These are phyloP conservation scores for Linnemannia exigua DNA, from an alignment of 192 early-diverging fungal species.

Conservation along the genomic window DNA sequence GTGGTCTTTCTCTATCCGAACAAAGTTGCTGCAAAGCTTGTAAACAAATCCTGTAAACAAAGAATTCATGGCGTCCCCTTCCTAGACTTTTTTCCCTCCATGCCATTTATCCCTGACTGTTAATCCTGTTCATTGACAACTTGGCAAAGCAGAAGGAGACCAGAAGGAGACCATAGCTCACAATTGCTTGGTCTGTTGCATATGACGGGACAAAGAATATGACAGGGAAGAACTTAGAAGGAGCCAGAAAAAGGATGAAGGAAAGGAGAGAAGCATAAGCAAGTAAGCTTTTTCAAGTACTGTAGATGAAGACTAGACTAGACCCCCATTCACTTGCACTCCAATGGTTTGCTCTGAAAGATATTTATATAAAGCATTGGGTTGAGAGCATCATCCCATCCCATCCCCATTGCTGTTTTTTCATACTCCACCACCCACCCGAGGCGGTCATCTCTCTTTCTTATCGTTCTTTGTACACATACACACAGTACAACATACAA, in stretches of 20 bases:
- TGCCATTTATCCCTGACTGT: neutral
- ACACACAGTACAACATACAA: too few species aligned
- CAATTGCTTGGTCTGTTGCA: slow-evolving; percentile 7
- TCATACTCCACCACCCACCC: slow-evolving; percentile 2
- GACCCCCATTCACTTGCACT: neutral
- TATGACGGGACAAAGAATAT: neutral
- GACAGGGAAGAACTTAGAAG: too few species aligned
- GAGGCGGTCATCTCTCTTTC: neutral
- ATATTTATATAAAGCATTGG: neutral
- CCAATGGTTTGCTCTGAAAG: neutral
- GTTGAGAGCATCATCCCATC: slow-evolving; percentile 5
- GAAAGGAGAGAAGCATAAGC: neutral
- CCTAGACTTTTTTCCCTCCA: neutral
- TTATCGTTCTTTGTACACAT: neutral
- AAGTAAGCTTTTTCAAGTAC: neutral
- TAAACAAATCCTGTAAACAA: neutral
- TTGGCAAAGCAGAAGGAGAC: neutral
- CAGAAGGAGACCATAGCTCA: neutral
- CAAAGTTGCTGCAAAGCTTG: neutral
- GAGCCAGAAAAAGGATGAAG: neutral
- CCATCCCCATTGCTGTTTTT: neutral
- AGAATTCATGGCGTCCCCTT: neutral
- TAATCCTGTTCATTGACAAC: neutral
- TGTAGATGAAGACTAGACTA: neutral
- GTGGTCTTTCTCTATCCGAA: neutral